A percentile compares a stretch with the other conserved stretches of the same genome.
Conservation (phyloP, 371 early-diverging fungal genomes). For the Coemansia sp. region DNA sequence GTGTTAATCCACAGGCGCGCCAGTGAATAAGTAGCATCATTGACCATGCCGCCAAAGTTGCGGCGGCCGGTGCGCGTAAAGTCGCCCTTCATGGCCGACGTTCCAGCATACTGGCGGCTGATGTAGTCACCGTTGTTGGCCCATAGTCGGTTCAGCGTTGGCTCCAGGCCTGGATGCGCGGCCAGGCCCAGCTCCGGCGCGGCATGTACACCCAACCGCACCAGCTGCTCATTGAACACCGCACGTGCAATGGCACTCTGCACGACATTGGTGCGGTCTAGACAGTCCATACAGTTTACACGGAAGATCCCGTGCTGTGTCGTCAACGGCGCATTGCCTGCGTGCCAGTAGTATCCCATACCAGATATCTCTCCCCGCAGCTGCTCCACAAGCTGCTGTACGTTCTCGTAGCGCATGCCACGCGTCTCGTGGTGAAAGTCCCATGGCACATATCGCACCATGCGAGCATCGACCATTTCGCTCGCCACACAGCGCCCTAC, state of each 20-base stretch:
- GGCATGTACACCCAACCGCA: constrained; percentile 37
- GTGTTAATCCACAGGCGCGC: constrained; percentile 49
- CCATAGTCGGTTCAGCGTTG: constrained; percentile 46
- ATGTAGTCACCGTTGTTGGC: constrained; percentile 84
- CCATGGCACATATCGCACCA: constrained; percentile 65
- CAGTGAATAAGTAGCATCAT: constrained; percentile 47
- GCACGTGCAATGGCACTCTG: constrained; percentile 59
- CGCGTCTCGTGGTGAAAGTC: constrained; percentile 84
- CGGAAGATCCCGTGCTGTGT: constrained; percentile 77
- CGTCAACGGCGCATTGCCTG: constrained; percentile 55
- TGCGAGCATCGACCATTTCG: constrained; percentile 42
- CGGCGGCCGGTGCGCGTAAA: constrained; percentile 47
- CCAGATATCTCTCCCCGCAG: constrained; percentile 49
- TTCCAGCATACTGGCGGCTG: constrained; percentile 96
- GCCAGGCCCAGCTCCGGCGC: constrained; percentile 50
- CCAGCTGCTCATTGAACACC: constrained; percentile 51
- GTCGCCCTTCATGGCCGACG: constrained; percentile 92
- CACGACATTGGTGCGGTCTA: constrained; percentile 81
- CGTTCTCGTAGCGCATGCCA: constrained; percentile 76
- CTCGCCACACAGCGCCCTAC: constrained; percentile 61
- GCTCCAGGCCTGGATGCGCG: constrained; percentile 34
- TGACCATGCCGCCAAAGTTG: constrained; percentile 43
- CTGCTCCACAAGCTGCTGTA: constrained; percentile 56
- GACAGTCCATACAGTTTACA: constrained; percentile 97
- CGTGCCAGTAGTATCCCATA: constrained; percentile 70